Evolutionary conservation across 495 filamentous ascomycete species (phyloP).

Genomic region (Penicillium diatomitis): DNA sequence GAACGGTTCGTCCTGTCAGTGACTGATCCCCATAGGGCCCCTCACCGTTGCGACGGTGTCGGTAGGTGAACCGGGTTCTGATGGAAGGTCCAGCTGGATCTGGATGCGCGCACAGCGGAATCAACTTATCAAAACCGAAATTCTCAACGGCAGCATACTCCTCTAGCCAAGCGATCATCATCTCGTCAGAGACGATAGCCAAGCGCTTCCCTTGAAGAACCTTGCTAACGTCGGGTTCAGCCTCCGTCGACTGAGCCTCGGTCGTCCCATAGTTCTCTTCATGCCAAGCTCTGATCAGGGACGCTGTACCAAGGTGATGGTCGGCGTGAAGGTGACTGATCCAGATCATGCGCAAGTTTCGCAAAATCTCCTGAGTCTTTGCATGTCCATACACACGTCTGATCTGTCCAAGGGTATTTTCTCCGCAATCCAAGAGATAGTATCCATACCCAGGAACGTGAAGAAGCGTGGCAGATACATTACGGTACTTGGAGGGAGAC

Average conservation of each 20-base stretch:
- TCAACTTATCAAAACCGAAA: conserved; percentile 54
- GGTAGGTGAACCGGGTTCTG: conserved; percentile 21
- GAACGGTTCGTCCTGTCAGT: conserved; percentile 7
- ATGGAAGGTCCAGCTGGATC: conserved; percentile 8
- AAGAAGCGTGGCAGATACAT: conserved; percentile 82
- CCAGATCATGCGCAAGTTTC: conserved; percentile 77
- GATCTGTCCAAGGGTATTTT: conserved; percentile 89
- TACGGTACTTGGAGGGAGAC: conserved; percentile 83
- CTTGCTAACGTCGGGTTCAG: conserved; percentile 19
- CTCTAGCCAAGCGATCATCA: conserved; percentile 61
- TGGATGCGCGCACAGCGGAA: conserved; percentile 34
- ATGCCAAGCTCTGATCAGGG: conserved; percentile 74
- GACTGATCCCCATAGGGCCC: conserved; percentile 16
- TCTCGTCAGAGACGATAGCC: conserved; percentile 49
- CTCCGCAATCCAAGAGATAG: conserved; percentile 84
- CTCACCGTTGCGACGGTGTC: conserved; percentile 20
- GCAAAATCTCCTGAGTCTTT: conserved; percentile 58
- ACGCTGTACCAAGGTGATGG: conserved; percentile 79
- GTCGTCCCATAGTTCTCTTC: conserved; percentile 34
- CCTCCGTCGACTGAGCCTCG: conserved; percentile 14
- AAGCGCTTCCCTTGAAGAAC: conserved; percentile 42
- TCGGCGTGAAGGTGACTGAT: conserved; percentile 95
- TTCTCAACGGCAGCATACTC: conserved; percentile 76
- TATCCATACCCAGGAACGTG: conserved; percentile 74
- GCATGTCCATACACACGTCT: conserved; percentile 56